These are phyloP conservation scores for Kwoniella dejecticola DNA, from an alignment of 768 basidiomycete genomes.

Conservation along the genomic window DNA sequence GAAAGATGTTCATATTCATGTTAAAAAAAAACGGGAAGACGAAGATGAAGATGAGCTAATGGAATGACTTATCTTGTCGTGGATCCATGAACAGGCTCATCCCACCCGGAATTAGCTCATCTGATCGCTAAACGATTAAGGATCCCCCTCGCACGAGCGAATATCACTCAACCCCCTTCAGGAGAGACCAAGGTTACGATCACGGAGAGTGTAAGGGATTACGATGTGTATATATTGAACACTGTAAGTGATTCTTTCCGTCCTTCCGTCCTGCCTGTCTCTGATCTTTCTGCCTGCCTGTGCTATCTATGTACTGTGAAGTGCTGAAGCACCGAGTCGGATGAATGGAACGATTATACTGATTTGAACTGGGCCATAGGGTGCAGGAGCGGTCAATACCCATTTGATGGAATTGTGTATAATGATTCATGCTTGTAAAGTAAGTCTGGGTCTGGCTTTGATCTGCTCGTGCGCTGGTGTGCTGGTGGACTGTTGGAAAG, in stretches of 20 bases:
- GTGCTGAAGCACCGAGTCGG: neutral
- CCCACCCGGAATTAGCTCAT: constrained; percentile 95
- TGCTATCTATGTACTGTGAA: too few relatives aligned
- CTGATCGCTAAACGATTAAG: constrained; percentile 95
- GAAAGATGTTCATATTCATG: too few relatives aligned
- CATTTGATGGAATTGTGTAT: constrained; percentile 98
- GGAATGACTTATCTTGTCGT: too few relatives aligned
- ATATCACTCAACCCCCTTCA: constrained; percentile 72
- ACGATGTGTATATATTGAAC: constrained; percentile 98
- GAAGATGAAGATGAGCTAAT: neutral
- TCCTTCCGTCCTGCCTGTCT: too few relatives aligned
- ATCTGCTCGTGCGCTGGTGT: too few relatives aligned
- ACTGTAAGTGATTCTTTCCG: constrained; percentile 40
- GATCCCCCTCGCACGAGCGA: constrained; percentile 65
- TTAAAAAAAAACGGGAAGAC: too few relatives aligned
- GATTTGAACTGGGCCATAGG: constrained; percentile 14
- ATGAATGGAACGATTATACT: neutral
- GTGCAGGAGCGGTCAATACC: constrained; percentile 77
- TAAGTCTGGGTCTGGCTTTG: too few relatives aligned
- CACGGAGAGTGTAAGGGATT: constrained; percentile 90
- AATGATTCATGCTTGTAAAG: constrained; percentile 94
- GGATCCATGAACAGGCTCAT: constrained; percentile 70
- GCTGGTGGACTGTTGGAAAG: too few relatives aligned
- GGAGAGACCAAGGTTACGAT: constrained; percentile 96
- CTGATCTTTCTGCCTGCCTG: too few relatives aligned